A percentile compares a stretch with the other conserved stretches of the same genome.
phyloP scores from a whole-genome alignment of 73 alveolate genomes.

The Tetrahymena thermophila region DNA sequence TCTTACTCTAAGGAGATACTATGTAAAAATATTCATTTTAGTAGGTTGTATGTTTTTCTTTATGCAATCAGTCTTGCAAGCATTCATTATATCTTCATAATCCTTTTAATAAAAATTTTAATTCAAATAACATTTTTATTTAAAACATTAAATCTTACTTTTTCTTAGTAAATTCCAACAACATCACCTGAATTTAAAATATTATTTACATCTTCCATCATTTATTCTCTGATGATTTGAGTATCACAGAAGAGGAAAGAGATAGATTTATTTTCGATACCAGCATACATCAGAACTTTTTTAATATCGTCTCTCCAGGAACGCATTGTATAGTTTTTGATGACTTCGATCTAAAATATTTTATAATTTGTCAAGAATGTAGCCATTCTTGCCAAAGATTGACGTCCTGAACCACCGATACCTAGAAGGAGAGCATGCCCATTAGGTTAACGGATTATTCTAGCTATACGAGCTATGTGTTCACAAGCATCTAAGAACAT shows the following conservation, averaged over 20 bases:
- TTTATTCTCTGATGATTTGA: slow-evolving; percentile 94
- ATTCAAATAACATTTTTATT: background rate
- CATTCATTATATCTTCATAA: slow-evolving; percentile 27
- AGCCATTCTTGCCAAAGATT: slow-evolving; percentile 93
- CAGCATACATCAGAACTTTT: slow-evolving; percentile 84
- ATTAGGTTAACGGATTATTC: slow-evolving; percentile 95
- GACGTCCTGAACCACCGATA: slow-evolving; percentile 99
- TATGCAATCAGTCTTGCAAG: slow-evolving; percentile 32
- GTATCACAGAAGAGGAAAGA: slow-evolving; percentile 98
- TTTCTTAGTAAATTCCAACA: slow-evolving; percentile 79
- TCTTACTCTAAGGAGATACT: slow-evolving; percentile 83
- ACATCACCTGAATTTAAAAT: slow-evolving; percentile 98
- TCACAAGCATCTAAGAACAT: slow-evolving; percentile 99
- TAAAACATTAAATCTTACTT: background rate
- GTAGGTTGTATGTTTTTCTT: slow-evolving; percentile 33
- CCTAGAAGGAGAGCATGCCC: slow-evolving; percentile 99
- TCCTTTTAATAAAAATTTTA: background rate
- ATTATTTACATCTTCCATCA: slow-evolving; percentile 97
- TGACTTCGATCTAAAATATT: slow-evolving; percentile 96
- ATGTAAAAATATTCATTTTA: slow-evolving; percentile 37
- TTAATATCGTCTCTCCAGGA: slow-evolving; percentile 98
- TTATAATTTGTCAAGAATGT: slow-evolving; percentile 92
- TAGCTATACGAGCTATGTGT: slow-evolving; percentile 96
- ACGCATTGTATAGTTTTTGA: slow-evolving; percentile 94
- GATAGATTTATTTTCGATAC: slow-evolving; percentile 92